Conservation (phyloP, 1,284 basidiomycete genomes). For the Cutaneotrichosporon sp. region DNA sequence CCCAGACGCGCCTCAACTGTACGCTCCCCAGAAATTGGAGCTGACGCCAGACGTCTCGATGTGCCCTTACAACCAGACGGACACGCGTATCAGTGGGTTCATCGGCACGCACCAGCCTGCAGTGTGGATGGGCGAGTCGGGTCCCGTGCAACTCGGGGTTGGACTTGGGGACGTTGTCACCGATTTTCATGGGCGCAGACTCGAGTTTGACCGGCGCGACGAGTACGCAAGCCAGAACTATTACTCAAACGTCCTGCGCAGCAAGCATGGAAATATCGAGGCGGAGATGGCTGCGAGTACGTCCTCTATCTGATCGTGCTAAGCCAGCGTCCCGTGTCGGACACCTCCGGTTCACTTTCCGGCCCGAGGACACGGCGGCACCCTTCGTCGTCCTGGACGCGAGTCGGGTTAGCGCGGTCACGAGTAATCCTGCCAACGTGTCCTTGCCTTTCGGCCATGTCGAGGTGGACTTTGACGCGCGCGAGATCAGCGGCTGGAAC, state of each 20-base stretch:
- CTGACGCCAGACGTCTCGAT: constrained; percentile 61
- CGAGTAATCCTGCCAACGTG: constrained; percentile 58
- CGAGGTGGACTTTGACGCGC: constrained; percentile 55
- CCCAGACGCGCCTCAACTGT: constrained; percentile 48
- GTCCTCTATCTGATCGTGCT: constrained; percentile 33
- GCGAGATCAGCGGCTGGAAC: constrained; percentile 68
- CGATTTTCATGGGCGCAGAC: constrained; percentile 63
- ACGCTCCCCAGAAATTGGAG: neutral
- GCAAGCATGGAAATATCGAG: constrained; percentile 58
- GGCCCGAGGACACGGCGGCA: constrained; percentile 38
- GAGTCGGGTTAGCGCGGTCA: constrained; percentile 63
- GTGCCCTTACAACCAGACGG: constrained; percentile 73
- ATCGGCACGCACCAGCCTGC: constrained; percentile 73
- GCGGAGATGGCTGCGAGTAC: constrained; percentile 70
- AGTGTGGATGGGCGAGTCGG: constrained; percentile 85
- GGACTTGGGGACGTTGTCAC: constrained; percentile 60
- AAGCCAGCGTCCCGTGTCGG: constrained; percentile 69
- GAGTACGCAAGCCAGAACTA: constrained; percentile 68
- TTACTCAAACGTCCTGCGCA: constrained; percentile 64
- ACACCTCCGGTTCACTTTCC: constrained; percentile 72
- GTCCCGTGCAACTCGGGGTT: constrained; percentile 63
- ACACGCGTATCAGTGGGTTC: constrained; percentile 66
- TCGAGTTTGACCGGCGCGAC: constrained; percentile 61
- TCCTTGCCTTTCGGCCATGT: constrained; percentile 65
- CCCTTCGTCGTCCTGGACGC: constrained; percentile 72